Conservation (phyloP, 73 alveolate genomes). For the Blepharisma stoltei region DNA sequence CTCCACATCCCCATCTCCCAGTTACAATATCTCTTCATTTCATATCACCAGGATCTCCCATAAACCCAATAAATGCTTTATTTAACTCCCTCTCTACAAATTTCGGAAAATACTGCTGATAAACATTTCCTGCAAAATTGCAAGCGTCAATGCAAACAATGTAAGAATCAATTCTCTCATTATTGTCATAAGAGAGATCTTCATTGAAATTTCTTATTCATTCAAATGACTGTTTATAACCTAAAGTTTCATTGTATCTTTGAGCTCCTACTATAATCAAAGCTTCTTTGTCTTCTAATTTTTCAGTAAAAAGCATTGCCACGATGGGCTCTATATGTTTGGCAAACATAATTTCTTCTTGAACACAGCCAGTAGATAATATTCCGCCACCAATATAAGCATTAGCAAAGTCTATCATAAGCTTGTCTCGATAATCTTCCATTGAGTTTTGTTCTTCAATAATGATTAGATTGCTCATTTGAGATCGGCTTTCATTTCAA, state of each 20-base stretch:
- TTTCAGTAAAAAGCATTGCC: conserved; percentile 68
- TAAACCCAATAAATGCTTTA: conserved; percentile 48
- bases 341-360: conserved; percentile 91
- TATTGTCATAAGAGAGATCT: conserved; percentile 26
- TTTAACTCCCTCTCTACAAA: conserved; percentile 33
- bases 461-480: neutral
- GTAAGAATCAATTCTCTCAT: conserved; percentile 32
- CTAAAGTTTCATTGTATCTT: conserved; percentile 66
- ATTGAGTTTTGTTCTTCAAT: neutral
- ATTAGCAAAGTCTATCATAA: conserved; percentile 90
- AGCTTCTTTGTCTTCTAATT: conserved; percentile 82
- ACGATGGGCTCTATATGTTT: conserved; percentile 75
- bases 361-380: conserved; percentile 74
- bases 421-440: conserved; percentile 50
- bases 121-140: conserved; percentile 16
- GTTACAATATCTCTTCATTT: conserved; percentile 53
- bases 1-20: conserved; percentile 99
- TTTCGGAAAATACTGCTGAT: conserved; percentile 22
- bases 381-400: conserved; percentile 93
- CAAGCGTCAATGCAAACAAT: conserved; percentile 45
- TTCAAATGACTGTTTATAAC: conserved; percentile 61
- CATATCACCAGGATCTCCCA: conserved; percentile 30
- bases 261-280: conserved; percentile 69
- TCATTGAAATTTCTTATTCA: conserved; percentile 53
- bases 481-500: neutral